Conservation (phyloP, 2,329 filamentous ascomycete species). For the Penicillium frequentans region DNA sequence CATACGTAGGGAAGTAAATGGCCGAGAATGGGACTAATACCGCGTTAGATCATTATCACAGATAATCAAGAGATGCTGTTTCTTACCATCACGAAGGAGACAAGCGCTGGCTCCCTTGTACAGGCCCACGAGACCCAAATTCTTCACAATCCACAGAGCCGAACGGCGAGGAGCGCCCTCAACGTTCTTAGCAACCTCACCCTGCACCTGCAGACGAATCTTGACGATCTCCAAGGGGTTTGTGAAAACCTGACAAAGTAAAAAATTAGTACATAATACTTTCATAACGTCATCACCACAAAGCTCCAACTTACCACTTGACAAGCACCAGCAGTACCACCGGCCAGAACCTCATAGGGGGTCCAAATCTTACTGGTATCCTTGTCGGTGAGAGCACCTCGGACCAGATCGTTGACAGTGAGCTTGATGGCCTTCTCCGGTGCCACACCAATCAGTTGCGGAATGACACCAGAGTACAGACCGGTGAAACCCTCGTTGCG, state of each 20-base stretch:
- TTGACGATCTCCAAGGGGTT: slow-evolving; percentile 99
- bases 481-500: slow-evolving; percentile 87
- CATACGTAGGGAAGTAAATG: slow-evolving; percentile 98
- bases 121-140: slow-evolving; percentile 87
- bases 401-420: slow-evolving; percentile 93
- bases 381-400: slow-evolving; percentile 70
- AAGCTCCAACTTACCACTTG: slow-evolving; percentile 74
- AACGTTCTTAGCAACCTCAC: slow-evolving; percentile 85
- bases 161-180: slow-evolving; percentile 83
- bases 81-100: slow-evolving; percentile 73
- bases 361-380: slow-evolving; percentile 71
- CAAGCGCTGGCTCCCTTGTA: slow-evolving; percentile 98
- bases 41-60: slow-evolving; percentile 6
- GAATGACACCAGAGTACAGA: slow-evolving; percentile 90
- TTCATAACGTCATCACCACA: not conserved
- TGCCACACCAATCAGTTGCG: slow-evolving; percentile 95
- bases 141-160: slow-evolving; percentile 96
- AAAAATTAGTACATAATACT: not conserved
- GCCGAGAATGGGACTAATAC: slow-evolving; percentile 82
- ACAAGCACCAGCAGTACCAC: slow-evolving; percentile 85
- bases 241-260: slow-evolving; percentile 72
- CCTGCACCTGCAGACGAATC: slow-evolving; percentile 96
- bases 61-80: slow-evolving; percentile 17
- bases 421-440: slow-evolving; percentile 99
- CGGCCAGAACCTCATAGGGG: slow-evolving; percentile 75